Base-by-base conservation (phyloP, 257 asterid species). In the Jacaranda mimosifolia region DNA sequence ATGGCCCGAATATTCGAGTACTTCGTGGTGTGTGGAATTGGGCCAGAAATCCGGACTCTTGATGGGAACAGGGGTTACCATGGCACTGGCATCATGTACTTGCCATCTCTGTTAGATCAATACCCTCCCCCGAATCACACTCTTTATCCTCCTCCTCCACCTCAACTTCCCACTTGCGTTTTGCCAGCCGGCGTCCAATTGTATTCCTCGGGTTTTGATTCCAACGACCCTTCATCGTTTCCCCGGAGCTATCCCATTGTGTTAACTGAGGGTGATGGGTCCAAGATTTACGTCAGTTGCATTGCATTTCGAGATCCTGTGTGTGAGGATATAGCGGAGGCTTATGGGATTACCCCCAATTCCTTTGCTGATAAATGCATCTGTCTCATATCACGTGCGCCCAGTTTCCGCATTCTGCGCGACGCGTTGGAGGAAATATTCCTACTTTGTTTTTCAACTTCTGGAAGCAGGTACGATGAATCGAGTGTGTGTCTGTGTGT, bases 201-300 rank as follows among this genome's bases (percentile, higher is more conserved):
- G 80, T 87, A 91, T 66, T 35, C 87, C 7, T 84, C 94, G 7
- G 94, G 94, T 39, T 75, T 80, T 80, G 84, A 86, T 83, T 80
- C 90, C 38, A 66, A 55, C 48, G 90, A 82, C 59, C 84, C 86
- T 4, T 81, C 85, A 40, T 83, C 92, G 43, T 82, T 77, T 60
- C 97, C 97, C 18, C 82, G 92, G 81, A 89, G 89, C 68, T 93
- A 93, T 73, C 97, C 98, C 66, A 93, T 93, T 72, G 98, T 93
- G 68, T 88, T 93, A 63, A 93, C 97, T 8, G 96, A 93, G 86
- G 98, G 98, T 7, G 98, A 94, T 79, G 98, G 97, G 35, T 94
- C 98, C 60, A 94, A 94, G 79, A 94, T 94, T 56, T 94, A 92
- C 59, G 98, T 94, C 58, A 89, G 90, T 15, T 94, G 97, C 84